Evolutionary conservation across 495 filamentous ascomycete genomes (phyloP).

Genomic region (Gamarada debralockiae): DNA sequence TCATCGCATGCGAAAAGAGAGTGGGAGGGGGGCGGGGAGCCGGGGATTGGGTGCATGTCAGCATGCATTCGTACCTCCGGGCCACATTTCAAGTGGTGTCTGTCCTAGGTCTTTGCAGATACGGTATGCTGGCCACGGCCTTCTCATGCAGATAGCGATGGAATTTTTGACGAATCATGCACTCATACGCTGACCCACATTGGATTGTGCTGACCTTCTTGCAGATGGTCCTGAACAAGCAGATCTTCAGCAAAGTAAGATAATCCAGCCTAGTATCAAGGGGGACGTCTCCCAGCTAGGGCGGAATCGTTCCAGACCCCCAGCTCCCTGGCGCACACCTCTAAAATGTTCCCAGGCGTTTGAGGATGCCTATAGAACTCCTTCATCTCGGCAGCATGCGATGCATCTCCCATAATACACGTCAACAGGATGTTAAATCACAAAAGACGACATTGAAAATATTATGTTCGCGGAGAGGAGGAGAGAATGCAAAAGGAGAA

Average conservation of each 20-base stretch:
- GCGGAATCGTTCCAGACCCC: no score
- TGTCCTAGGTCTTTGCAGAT: background rate
- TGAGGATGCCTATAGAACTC: no score
- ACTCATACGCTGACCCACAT: background rate
- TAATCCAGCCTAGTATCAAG: no score
- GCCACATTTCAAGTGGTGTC: background rate
- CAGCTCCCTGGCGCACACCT: no score
- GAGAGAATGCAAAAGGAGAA: background rate
- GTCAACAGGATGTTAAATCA: background rate
- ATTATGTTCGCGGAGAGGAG: background rate
- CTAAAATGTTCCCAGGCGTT: no score
- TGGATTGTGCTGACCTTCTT: background rate
- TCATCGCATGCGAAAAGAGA: background rate
- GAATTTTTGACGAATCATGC: background rate
- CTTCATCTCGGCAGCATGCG: no score
- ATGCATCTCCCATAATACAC: no score
- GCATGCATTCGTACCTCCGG: background rate
- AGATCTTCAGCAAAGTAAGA: no score
- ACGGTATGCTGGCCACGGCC: background rate
- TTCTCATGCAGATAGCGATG: background rate
- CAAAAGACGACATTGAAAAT: background rate
- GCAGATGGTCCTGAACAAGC: background rate
- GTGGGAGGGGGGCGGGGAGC: background rate
- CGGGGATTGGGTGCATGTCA: background rate
- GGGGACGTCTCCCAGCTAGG: no score